A percentile compares a stretch with the other conserved stretches of the same genome.
phyloP scores from a whole-genome alignment of 495 filamentous ascomycete species.

The Astrocystis sublimbata region DNA sequence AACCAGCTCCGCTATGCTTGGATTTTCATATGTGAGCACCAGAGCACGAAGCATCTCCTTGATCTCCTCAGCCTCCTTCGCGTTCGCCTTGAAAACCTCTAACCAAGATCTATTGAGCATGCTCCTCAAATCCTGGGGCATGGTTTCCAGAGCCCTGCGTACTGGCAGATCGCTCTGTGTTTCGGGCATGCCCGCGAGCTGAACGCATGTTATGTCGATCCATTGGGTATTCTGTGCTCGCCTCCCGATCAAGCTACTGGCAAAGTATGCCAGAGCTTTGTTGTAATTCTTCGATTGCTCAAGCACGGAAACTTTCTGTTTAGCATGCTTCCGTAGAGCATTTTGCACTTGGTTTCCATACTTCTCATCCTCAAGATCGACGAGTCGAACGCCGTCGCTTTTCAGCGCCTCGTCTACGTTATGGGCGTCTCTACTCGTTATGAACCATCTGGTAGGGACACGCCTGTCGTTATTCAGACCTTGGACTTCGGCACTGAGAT shows the following conservation, averaged over 20 bases:
- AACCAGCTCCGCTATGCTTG: conserved; percentile 33
- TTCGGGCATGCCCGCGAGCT: conserved; percentile 32
- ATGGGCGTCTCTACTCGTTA: conserved; percentile 35
- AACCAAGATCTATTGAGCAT: conserved; percentile 36
- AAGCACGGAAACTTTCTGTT: conserved; percentile 25
- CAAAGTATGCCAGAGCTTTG: conserved; percentile 38
- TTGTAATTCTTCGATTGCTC: conserved; percentile 37
- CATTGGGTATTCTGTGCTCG: conserved; percentile 39
- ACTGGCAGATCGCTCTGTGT: conserved; percentile 33
- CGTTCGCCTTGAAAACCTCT: conserved; percentile 40
- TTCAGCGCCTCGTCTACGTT: conserved; percentile 30
- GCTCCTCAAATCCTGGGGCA: conserved; percentile 35
- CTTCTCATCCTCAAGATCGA: conserved; percentile 33
- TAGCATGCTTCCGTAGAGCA: conserved; percentile 31
- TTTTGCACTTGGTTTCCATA: conserved; percentile 34
- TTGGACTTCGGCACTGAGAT: conserved; percentile 27
- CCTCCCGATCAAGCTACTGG: conserved; percentile 36
- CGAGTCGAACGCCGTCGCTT: conserved; percentile 23
- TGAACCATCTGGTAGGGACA: conserved; percentile 33
- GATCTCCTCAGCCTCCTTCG: conserved; percentile 37
- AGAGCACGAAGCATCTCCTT: conserved; percentile 38
- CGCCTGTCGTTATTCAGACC: conserved; percentile 19
- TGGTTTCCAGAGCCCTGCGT: conserved; percentile 32
- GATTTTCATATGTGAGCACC: conserved; percentile 39
- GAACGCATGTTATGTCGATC: conserved; percentile 40